phyloP scores from a whole-genome alignment of 441 rosid genomes.

The Aleurites moluccanus region DNA sequence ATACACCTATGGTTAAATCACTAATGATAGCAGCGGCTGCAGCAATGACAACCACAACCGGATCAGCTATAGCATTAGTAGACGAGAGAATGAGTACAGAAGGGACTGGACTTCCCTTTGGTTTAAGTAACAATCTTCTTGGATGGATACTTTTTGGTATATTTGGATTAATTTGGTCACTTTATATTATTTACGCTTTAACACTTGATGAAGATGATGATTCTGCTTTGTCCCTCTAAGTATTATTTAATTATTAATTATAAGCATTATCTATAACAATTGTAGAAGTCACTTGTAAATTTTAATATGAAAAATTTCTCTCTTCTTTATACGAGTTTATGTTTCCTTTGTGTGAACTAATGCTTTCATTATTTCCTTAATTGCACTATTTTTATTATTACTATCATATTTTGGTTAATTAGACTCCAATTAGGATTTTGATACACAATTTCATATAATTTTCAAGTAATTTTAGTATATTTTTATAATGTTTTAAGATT shows the following conservation, averaged over 20 bases:
- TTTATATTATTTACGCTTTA: constrained; percentile 58
- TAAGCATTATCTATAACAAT: too few relatives aligned
- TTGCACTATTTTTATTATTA: not conserved
- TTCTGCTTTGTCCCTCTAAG: constrained; percentile 18
- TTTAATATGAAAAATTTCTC: too few relatives aligned
- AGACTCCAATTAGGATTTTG: not conserved
- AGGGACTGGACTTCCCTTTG: constrained; percentile 88
- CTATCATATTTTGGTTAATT: not conserved
- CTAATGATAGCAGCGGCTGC: constrained; percentile 9
- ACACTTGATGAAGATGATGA: constrained; percentile 12
- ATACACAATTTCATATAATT: too few relatives aligned
- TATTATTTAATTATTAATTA: too few relatives aligned
- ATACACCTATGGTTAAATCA: not conserved
- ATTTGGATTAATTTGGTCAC: constrained; percentile 78
- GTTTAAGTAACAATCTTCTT: constrained; percentile 89
- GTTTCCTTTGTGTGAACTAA: not conserved
- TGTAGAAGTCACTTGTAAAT: not conserved
- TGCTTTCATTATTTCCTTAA: not conserved
- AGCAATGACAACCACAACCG: not conserved
- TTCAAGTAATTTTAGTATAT: too few relatives aligned
- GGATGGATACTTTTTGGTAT: constrained; percentile 89
- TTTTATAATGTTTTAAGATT: too few relatives aligned
- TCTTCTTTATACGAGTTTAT: too few relatives aligned
- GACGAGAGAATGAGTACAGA: constrained; percentile 87
- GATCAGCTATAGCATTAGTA: constrained; percentile 39